Evolutionary conservation across 169 alveolate genomes (phyloP).

Genomic region (Plasmodium cynomolgi): DNA sequence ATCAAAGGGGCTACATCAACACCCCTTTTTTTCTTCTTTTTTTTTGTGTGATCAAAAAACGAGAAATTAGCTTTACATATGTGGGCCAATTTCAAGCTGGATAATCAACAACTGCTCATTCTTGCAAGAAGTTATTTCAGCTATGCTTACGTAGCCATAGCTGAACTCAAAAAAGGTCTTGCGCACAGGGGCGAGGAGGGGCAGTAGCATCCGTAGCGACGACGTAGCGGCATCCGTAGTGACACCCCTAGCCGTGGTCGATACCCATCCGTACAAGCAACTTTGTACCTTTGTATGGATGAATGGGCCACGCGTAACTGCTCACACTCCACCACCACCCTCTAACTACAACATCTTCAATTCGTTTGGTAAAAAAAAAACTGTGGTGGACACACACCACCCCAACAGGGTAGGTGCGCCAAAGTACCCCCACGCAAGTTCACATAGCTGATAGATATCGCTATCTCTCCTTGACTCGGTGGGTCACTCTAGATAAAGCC

Average conservation of each 20-base stretch:
- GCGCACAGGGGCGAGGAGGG: background rate
- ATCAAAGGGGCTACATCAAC: background rate
- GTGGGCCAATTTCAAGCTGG: slow-evolving; percentile 55
- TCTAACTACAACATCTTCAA: background rate
- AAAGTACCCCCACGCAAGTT: background rate
- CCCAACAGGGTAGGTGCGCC: background rate
- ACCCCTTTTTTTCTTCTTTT: background rate
- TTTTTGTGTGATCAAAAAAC: slow-evolving; percentile 43
- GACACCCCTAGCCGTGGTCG: too few relatives aligned
- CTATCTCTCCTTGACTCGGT: background rate
- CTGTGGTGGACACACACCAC: background rate
- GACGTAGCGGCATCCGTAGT: background rate
- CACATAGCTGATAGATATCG: background rate
- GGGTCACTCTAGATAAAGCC: background rate
- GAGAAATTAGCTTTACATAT: slow-evolving; percentile 18
- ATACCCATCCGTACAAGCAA: background rate
- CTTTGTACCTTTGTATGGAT: background rate
- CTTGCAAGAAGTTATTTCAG: slow-evolving; percentile 70
- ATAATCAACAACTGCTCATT: slow-evolving; percentile 32
- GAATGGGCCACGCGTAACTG: background rate
- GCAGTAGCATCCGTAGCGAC: background rate
- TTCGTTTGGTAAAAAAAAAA: background rate
- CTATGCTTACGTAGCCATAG: background rate
- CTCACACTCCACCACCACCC: background rate
- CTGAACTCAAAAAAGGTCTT: slow-evolving; percentile 72